Percentiles rank a stretch among this genome's conserved stretches.
Evolutionary conservation across 2,329 filamentous ascomycete species (phyloP).

Genomic region (Onygenales sp.): DNA sequence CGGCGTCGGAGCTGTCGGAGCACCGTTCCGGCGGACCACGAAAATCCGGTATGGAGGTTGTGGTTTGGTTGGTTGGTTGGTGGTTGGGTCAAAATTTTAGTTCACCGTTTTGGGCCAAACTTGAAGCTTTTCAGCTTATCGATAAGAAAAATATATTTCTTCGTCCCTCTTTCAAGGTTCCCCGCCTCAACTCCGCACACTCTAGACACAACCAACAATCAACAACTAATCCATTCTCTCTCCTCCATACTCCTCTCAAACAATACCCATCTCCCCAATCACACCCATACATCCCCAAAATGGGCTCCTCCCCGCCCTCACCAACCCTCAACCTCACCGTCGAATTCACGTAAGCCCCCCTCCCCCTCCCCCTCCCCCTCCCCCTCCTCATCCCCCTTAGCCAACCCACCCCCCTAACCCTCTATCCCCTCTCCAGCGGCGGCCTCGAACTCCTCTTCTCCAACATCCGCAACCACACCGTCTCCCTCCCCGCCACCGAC

Average conservation of each 20-base stretch:
- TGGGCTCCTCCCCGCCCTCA: background rate
- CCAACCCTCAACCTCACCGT: slow-evolving; percentile 49
- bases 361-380: background rate
- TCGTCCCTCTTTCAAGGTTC: background rate
- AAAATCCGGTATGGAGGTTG: too few relatives aligned
- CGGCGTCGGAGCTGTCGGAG: too few relatives aligned
- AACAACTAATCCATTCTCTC: background rate
- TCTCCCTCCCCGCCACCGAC: slow-evolving; percentile 58
- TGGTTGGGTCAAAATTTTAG: background rate
- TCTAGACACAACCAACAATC: background rate
- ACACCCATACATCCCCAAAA: background rate
- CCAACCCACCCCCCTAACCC: slow-evolving; percentile 7
- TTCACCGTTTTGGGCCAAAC: slow-evolving; percentile 16
- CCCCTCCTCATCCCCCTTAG: slow-evolving; percentile 2
- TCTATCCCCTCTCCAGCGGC: slow-evolving; percentile 49
- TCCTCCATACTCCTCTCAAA: background rate
- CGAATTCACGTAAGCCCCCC: slow-evolving; percentile 57
- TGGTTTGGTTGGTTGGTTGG: background rate
- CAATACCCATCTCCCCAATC: background rate
- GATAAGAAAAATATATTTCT: slow-evolving; percentile 21
- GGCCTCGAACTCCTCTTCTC: slow-evolving; percentile 92
- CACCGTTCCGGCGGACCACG: too few relatives aligned
- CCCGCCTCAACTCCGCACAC: background rate
- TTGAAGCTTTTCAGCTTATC: slow-evolving; percentile 22
- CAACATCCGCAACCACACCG: slow-evolving; percentile 62